Percentiles rank a stretch among this genome's conserved stretches.
Evolutionary conservation across 1,284 basidiomycete species (phyloP).

Genomic region (Trichosporon sp.): DNA sequence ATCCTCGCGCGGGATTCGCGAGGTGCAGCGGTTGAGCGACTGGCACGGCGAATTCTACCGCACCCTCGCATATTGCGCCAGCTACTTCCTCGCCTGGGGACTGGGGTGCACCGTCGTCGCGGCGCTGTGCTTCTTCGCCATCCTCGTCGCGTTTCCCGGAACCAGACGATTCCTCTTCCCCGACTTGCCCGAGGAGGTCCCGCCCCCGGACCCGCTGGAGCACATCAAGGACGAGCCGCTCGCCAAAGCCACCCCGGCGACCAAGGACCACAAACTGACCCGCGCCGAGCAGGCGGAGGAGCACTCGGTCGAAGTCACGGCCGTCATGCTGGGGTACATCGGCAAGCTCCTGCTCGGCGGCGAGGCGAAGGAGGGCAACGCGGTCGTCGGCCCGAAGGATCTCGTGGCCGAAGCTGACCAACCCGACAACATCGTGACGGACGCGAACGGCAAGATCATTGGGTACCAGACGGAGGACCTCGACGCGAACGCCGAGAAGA

Average conservation of each 20-base stretch:
- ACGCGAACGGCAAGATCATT: conserved; percentile 21
- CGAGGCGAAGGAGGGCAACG: conserved; percentile 52
- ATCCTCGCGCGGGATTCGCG: conserved; percentile 58
- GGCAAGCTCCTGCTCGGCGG: conserved; percentile 46
- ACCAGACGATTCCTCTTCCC: conserved; percentile 61
- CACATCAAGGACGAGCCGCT: neutral
- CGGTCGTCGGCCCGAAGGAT: conserved; percentile 23
- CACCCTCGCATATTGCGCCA: conserved; percentile 57
- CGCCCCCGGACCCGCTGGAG: conserved; percentile 34
- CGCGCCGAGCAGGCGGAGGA: conserved; percentile 58
- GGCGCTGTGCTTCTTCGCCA: conserved; percentile 54
- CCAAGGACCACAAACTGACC: conserved; percentile 43
- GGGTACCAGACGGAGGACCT: neutral
- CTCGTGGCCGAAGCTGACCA: conserved; percentile 15
- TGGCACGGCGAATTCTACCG: conserved; percentile 58
- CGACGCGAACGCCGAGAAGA: conserved; percentile 26
- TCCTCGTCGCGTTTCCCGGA: conserved; percentile 60
- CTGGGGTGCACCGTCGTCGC: conserved; percentile 58
- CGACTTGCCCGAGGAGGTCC: conserved; percentile 53
- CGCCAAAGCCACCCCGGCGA: neutral
- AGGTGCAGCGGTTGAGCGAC: conserved; percentile 60
- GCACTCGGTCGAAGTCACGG: conserved; percentile 57
- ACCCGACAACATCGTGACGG: conserved; percentile 25
- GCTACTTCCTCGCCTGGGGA: conserved; percentile 60
- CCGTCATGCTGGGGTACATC: conserved; percentile 52